phyloP scores from a whole-genome alignment of 2,329 filamentous ascomycete genomes.

The Acrodontium crateriforme region DNA sequence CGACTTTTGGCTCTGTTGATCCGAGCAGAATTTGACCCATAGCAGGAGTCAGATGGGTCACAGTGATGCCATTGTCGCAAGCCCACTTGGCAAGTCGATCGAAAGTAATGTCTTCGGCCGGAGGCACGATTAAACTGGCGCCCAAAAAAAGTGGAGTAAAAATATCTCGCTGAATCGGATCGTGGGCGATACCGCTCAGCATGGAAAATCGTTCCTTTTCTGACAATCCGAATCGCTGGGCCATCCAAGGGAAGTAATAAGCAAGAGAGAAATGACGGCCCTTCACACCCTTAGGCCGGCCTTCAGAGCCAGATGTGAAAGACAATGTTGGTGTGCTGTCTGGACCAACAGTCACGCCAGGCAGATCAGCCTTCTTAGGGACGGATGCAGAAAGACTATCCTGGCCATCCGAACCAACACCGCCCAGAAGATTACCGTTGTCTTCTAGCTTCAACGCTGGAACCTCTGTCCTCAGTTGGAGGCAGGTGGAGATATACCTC shows the following conservation, averaged over 20 bases:
- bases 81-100: conserved; percentile 86
- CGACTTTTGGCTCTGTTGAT: conserved; percentile 51
- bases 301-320: conserved; percentile 54
- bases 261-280: conserved; percentile 77
- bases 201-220: conserved; percentile 66
- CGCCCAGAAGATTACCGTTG: conserved; percentile 59
- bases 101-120: conserved; percentile 72
- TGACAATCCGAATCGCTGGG: conserved; percentile 61
- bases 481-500: conserved; percentile 57
- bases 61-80: conserved; percentile 55
- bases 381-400: conserved; percentile 51
- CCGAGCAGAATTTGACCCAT: conserved; percentile 95
- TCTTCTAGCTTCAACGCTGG: conserved; percentile 60
- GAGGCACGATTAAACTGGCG: conserved; percentile 63
- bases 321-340: conserved; percentile 65
- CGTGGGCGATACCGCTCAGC: conserved; percentile 71
- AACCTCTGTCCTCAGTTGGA: conserved; percentile 59
- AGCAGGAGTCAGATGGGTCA: conserved; percentile 82
- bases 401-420: conserved; percentile 42
- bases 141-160: conserved; percentile 84
- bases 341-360: conserved; percentile 68
- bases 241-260: conserved; percentile 91
- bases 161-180: conserved; percentile 55
- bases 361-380: conserved; percentile 40
- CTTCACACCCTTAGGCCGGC: conserved; percentile 69